A percentile compares a stretch with the other conserved stretches of the same genome.
These are phyloP conservation scores for Colletotrichum musicola DNA, from an alignment of 2,329 filamentous ascomycete species.

Conservation along the genomic window DNA sequence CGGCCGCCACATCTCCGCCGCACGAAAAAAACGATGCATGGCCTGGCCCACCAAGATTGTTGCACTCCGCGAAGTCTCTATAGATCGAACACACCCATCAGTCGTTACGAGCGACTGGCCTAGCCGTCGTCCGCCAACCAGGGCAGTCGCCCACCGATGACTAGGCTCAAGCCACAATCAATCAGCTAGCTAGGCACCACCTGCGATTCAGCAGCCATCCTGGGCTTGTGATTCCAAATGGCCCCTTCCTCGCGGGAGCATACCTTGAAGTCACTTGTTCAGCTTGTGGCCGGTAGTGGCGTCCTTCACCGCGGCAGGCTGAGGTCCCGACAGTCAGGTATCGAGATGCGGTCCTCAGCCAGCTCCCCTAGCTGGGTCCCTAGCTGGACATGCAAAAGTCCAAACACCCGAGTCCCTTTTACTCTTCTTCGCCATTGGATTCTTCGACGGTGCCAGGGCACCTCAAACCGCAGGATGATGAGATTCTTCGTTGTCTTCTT, in stretches of 20 bases:
- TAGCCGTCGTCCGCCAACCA: neutral
- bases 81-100: neutral
- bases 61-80: neutral
- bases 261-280: neutral
- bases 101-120: neutral
- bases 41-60: neutral
- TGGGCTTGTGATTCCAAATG: constrained; percentile 9
- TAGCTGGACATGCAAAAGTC: neutral
- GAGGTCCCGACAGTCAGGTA: neutral
- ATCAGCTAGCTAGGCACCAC: neutral
- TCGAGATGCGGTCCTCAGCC: neutral
- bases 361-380: neutral
- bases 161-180: neutral
- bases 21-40: constrained; percentile 8
- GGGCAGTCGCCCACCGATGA: neutral
- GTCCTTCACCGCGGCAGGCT: neutral
- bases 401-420: neutral
- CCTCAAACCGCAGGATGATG: neutral
- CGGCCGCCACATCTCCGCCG: constrained; percentile 5
- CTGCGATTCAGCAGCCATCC: neutral
- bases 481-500: neutral
- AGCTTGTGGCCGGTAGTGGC: neutral
- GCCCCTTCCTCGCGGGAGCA: neutral
- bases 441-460: neutral
- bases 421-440: neutral